Evolutionary conservation across 2,329 filamentous ascomycete genomes (phyloP).

Genomic region (Fusarium sp.): DNA sequence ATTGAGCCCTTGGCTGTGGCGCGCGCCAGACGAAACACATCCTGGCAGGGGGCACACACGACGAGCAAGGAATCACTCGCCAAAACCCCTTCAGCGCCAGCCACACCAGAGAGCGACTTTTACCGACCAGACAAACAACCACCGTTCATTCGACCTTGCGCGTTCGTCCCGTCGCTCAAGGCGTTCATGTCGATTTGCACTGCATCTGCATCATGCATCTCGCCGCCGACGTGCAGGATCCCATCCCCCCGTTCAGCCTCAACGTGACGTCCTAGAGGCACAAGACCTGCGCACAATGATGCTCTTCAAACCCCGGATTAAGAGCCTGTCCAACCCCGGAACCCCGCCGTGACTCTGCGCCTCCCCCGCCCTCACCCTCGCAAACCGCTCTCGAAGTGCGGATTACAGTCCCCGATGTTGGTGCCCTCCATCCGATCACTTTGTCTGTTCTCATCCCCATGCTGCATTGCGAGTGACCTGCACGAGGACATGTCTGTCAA

Average conservation of each 20-base stretch:
- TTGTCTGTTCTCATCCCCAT: constrained; percentile 19
- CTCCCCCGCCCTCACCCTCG: constrained; percentile 24
- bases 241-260: constrained; percentile 38
- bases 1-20: constrained; percentile 31
- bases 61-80: background rate
- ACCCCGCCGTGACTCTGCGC: constrained; percentile 16
- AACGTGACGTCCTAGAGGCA: constrained; percentile 27
- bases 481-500: constrained; percentile 41
- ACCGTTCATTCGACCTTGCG: constrained; percentile 12
- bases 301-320: constrained; percentile 10
- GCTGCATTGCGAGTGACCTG: constrained; percentile 35
- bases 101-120: background rate
- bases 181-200: constrained; percentile 33
- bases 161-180: constrained; percentile 34
- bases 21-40: constrained; percentile 45
- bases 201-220: constrained; percentile 41
- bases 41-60: constrained; percentile 10
- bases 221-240: constrained; percentile 38
- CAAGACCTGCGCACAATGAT: background rate
- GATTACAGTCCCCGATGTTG: constrained; percentile 17
- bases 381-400: background rate
- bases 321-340: background rate
- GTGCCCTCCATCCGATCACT: constrained; percentile 29
- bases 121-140: background rate
- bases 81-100: background rate